Conservation (phyloP, 164 flowering plant genomes). For the Piper betle region DNA sequence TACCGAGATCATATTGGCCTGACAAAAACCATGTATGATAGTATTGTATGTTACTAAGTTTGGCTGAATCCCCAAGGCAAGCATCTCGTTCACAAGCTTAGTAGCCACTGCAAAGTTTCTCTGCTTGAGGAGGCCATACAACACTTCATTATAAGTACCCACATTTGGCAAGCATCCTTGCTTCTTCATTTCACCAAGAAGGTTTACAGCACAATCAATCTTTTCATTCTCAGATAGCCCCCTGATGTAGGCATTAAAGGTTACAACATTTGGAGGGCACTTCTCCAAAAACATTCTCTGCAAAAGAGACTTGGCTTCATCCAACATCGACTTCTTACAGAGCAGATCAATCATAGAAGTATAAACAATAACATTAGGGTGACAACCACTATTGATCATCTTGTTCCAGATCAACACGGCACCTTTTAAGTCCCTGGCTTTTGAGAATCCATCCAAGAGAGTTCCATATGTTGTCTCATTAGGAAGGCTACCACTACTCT, state of each 20-base stretch:
- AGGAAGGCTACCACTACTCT: slow-evolving; percentile 29
- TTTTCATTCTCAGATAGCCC: slow-evolving; percentile 45
- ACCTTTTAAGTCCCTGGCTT: slow-evolving; percentile 41
- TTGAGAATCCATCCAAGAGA: slow-evolving; percentile 58
- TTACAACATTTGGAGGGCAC: slow-evolving; percentile 54
- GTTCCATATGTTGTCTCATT: slow-evolving; percentile 52
- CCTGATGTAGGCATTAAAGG: slow-evolving; percentile 55
- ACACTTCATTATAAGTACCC: slow-evolving; percentile 56
- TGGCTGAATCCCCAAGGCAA: slow-evolving; percentile 25
- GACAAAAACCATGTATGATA: slow-evolving; percentile 38
- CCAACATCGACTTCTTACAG: slow-evolving; percentile 46
- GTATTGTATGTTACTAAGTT: slow-evolving; percentile 57
- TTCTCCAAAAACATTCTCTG: slow-evolving; percentile 41
- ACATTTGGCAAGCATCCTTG: slow-evolving; percentile 43
- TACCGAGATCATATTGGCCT: slow-evolving; percentile 28
- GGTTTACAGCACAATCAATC: slow-evolving; percentile 42
- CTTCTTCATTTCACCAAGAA: slow-evolving; percentile 41
- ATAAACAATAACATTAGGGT: slow-evolving; percentile 66
- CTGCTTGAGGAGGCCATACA: slow-evolving; percentile 47
- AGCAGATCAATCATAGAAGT: slow-evolving; percentile 77
- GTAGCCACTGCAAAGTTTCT: slow-evolving; percentile 25
- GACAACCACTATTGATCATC: slow-evolving; percentile 54
- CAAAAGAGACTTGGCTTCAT: slow-evolving; percentile 47
- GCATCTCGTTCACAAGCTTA: slow-evolving; percentile 37
- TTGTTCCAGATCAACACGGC: slow-evolving; percentile 62